Conservation (phyloP, 179 eudicot species). For the Patellifolia procumbens region DNA sequence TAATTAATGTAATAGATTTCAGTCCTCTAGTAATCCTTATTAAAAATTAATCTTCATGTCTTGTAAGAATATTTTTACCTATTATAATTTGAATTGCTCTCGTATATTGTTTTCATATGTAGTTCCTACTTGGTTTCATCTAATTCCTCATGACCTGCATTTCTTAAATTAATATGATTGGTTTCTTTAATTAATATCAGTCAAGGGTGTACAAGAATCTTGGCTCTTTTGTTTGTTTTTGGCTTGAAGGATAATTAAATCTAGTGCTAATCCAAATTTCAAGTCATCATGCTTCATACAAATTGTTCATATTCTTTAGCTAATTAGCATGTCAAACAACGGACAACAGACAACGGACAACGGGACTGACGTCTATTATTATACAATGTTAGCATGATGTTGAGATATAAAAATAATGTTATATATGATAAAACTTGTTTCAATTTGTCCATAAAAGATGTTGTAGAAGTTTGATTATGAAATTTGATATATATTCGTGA, state of each 20-base stretch:
- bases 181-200: background rate
- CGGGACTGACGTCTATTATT: slow-evolving; percentile 11
- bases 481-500: background rate
- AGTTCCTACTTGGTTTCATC: background rate
- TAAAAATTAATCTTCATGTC: background rate
- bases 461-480: slow-evolving; percentile 5
- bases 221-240: background rate
- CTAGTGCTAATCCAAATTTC: background rate
- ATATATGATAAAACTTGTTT: background rate
- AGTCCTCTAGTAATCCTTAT: too few species aligned
- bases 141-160: background rate
- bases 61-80: background rate
- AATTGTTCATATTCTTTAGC: slow-evolving; percentile 8
- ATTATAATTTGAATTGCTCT: background rate
- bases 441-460: slow-evolving; percentile 1
- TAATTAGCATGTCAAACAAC: slow-evolving; percentile 18
- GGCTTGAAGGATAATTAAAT: too few species aligned
- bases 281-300: slow-evolving; percentile 3
- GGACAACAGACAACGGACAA: slow-evolving; percentile 9
- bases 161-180: too few species aligned
- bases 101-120: background rate
- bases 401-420: background rate
- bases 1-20: background rate
- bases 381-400: slow-evolving; percentile 4
- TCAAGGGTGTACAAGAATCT: slow-evolving; percentile 1